Evolutionary conservation across 352 stramenopile genomes (phyloP).

Genomic region (Blastocystis sp.): DNA sequence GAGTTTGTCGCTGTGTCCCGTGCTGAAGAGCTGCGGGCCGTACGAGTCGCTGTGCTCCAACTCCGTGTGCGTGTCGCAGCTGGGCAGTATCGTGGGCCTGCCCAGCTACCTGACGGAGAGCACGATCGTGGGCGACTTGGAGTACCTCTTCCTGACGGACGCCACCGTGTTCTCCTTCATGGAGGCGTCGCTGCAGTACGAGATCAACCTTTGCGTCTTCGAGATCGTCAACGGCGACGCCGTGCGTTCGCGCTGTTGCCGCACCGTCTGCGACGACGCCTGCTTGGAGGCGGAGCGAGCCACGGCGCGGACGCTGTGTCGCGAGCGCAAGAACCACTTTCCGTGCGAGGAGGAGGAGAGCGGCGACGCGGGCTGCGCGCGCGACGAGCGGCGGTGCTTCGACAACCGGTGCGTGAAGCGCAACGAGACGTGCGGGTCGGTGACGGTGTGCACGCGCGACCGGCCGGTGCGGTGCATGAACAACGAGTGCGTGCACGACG

Average conservation of each 20-base stretch:
- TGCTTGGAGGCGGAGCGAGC: neutral
- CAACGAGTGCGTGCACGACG: constrained; percentile 13
- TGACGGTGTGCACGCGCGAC: constrained; percentile 35
- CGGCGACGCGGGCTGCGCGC: neutral
- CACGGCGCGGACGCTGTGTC: neutral
- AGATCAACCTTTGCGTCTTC: constrained; percentile 1
- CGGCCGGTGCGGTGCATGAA: constrained; percentile 60
- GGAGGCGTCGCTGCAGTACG: neutral
- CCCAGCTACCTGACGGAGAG: constrained; percentile 17
- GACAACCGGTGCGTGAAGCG: constrained; percentile 32
- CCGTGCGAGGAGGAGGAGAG: constrained; percentile 1
- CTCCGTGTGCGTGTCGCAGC: neutral
- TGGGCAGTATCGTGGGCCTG: neutral
- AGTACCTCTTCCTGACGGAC: constrained; percentile 20
- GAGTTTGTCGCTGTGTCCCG: neutral
- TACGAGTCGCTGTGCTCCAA: constrained; percentile 28
- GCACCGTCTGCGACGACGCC: neutral
- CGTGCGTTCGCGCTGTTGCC: neutral
- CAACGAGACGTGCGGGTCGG: constrained; percentile 26
- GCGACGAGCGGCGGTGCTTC: constrained; percentile 21
- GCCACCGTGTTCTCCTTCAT: constrained; percentile 4
- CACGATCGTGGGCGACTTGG: constrained; percentile 25
- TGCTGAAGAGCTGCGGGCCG: neutral
- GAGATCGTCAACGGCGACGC: neutral
- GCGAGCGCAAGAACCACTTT: neutral